Evolutionary conservation across 441 rosid species (phyloP), one percentile per base, ranked within the genome.

Genomic region (Gossypium lobatum): DNA sequence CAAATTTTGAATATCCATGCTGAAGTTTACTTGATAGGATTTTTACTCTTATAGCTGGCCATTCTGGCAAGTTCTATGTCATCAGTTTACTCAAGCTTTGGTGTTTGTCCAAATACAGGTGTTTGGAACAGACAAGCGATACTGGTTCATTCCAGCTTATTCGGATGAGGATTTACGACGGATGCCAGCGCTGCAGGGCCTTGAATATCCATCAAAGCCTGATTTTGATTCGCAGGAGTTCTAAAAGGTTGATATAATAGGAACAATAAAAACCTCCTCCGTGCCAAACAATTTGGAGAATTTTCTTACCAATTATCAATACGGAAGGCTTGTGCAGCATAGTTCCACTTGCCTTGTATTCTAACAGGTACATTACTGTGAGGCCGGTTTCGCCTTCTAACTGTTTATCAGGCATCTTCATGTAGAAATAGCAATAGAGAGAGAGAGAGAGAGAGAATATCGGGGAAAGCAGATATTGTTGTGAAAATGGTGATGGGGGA

Each of bases 131-230:
- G 93, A 88, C 81, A 85, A 83, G 62, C 77, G 86, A 54, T 83
- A 88, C 70, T 92, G 95, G 93, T 83, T 90, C 72, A 71, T 92
- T 31, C 97, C 97, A 0, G 74, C 84, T 9, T 92, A 90, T 73
- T 85, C 92, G 2, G 93, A 90, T 1, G 95, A 92, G 67, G 95
- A 92, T 73, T 53, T 86, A 70, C 78, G 93, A 34, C 77, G 85
- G 71, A 88, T 92, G 84, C 93, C 93, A 0, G 88, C 86, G 1
- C 93, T 92, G 75, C 93, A 88, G 74, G 95, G 97, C 62, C 88
- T 92, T 18, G 91, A 90, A 68, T 92, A 87, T 72, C 97, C 95
- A 28, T 89, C 90, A 3, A 88, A 85, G 74, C 93, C 92, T 0
- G 93, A 90, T 48, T 84, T 84, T 55, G 95, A 85, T 81, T 86